These are phyloP conservation scores for Venturia pyrina DNA, from an alignment of 2,329 filamentous ascomycete species.

Conservation along the genomic window DNA sequence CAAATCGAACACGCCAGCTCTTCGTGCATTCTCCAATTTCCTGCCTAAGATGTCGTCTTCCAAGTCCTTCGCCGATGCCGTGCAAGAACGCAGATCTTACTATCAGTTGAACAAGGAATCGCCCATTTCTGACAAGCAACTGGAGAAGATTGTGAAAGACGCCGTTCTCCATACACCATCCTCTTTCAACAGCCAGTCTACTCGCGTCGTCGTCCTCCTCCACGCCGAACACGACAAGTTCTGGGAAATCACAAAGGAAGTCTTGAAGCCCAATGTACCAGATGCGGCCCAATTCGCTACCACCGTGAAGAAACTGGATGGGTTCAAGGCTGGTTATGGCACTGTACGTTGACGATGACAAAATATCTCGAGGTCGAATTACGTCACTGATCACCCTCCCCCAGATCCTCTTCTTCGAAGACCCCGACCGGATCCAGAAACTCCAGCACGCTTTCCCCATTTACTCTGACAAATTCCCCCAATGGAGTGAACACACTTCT, in stretches of 20 bases:
- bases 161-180: slow-evolving; percentile 62
- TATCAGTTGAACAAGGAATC: slow-evolving; percentile 59
- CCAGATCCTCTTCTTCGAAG: slow-evolving; percentile 76
- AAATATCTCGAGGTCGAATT: too few species aligned
- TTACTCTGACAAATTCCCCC: slow-evolving; percentile 71
- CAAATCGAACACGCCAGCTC: background rate
- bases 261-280: slow-evolving; percentile 59
- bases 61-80: slow-evolving; percentile 48
- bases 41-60: background rate
- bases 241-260: slow-evolving; percentile 63
- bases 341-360: slow-evolving; percentile 45
- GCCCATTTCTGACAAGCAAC: slow-evolving; percentile 44
- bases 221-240: slow-evolving; percentile 77
- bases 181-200: slow-evolving; percentile 82
- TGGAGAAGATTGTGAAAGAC: slow-evolving; percentile 51
- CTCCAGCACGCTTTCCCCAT: slow-evolving; percentile 59
- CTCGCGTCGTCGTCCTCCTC: slow-evolving; percentile 68
- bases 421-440: slow-evolving; percentile 54
- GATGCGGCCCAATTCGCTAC: slow-evolving; percentile 49
- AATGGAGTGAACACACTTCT: slow-evolving; percentile 65
- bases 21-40: background rate
- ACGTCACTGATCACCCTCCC: background rate
- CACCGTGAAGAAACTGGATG: slow-evolving; percentile 40
- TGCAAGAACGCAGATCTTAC: slow-evolving; percentile 58
- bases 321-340: slow-evolving; percentile 64